Evolutionary conservation across 2,329 filamentous ascomycete genomes (phyloP).

Genomic region (Trichoderma harzianum): DNA sequence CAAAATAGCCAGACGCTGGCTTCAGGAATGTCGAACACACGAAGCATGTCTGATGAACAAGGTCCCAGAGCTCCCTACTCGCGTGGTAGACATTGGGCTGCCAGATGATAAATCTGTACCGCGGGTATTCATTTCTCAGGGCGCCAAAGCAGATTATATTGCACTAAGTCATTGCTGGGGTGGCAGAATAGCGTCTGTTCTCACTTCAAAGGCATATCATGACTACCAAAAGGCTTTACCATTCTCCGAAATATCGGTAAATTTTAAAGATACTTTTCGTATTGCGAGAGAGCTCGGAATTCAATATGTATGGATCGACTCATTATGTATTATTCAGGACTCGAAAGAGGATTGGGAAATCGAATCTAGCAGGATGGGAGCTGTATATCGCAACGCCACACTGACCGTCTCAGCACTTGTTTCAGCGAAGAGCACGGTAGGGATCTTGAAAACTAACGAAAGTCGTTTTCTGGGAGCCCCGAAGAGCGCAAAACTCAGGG

Average conservation of each 20-base stretch:
- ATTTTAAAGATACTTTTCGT: slow-evolving; percentile 21
- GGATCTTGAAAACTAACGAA: not conserved
- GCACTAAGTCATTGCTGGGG: slow-evolving; percentile 15
- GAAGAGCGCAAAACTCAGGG: not conserved
- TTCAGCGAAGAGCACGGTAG: not conserved
- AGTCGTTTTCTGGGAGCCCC: not conserved
- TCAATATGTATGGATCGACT: slow-evolving; percentile 24
- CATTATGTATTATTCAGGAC: slow-evolving; percentile 24
- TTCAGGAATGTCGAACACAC: not conserved
- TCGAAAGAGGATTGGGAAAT: slow-evolving; percentile 20
- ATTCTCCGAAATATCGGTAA: not conserved
- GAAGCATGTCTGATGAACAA: not conserved
- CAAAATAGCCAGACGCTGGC: not conserved
- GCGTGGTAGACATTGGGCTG: slow-evolving; percentile 1
- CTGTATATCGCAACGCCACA: slow-evolving; percentile 19
- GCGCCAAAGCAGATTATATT: not conserved
- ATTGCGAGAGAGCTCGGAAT: slow-evolving; percentile 20
- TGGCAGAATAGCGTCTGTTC: not conserved
- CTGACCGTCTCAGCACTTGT: slow-evolving; percentile 21
- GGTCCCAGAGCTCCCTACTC: not conserved
- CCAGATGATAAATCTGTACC: not conserved
- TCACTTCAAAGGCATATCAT: not conserved
- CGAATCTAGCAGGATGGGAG: slow-evolving; percentile 20
- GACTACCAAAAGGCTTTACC: not conserved
- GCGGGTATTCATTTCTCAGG: not conserved